phyloP scores from a whole-genome alignment of 306 rosid genomes.

The Cucumis cinereus region DNA sequence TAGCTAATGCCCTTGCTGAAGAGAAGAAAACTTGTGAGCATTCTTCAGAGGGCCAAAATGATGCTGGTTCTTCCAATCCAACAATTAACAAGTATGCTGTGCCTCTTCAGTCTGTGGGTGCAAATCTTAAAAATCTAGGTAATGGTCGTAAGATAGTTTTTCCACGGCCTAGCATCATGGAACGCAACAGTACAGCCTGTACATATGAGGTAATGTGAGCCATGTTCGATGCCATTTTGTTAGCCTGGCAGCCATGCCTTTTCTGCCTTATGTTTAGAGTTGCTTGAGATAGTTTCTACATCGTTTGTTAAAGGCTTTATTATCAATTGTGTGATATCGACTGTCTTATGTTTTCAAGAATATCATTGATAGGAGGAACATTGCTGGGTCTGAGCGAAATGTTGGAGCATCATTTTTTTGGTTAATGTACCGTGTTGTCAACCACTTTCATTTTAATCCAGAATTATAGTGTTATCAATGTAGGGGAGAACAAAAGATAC shows the following conservation, averaged over 20 bases:
- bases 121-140: conserved; percentile 17
- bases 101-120: conserved; percentile 21
- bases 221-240: not conserved
- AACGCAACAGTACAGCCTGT: conserved; percentile 35
- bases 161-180: conserved; percentile 36
- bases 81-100: conserved; percentile 14
- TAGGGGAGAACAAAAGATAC: not conserved
- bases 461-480: not conserved
- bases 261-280: not conserved
- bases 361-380: not conserved
- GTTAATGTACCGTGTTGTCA: not conserved
- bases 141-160: conserved; percentile 2
- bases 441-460: not conserved
- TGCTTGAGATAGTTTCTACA: not conserved
- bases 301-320: not conserved
- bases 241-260: not conserved
- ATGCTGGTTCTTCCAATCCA: conserved; percentile 12
- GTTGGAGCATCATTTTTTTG: not conserved
- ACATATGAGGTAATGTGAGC: conserved; percentile 41
- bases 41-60: conserved; percentile 20
- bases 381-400: not conserved
- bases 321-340: not conserved
- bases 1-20: conserved; percentile 27
- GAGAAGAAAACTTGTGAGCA: conserved; percentile 17
- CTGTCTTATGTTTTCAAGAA: not conserved